Base-by-base conservation (phyloP, 2,329 filamentous ascomycete genomes). In the Metarhizium sp. region DNA sequence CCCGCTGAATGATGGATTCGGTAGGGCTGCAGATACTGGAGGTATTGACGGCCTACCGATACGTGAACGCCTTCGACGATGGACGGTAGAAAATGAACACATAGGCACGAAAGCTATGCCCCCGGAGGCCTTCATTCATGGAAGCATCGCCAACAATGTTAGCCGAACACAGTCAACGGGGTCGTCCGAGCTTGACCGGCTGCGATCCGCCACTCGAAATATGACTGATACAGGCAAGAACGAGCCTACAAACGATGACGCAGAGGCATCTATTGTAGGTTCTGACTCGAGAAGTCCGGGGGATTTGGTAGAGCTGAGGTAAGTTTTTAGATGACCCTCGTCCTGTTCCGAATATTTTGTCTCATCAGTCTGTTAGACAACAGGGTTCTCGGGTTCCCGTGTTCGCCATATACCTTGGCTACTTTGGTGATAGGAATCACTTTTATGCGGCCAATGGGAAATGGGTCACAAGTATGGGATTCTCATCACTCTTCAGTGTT, bases 391-490 rank as follows among this genome's bases (percentile, higher is more conserved):
- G 77, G 30, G 67, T 75, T 20, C 75, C 76, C 4, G 59, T 80
- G 16, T 69, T 84, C 48, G 80, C 74, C 13, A 64, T 84, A 48
- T 81, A 77, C 59, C 68, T 84, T 7, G 79, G 79, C 14, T 73
- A 69, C 53, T 73, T 78, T 59, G 73, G 77, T 43, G 74, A 74
- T 18, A 69, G 75, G 46, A 71, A 80, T 59, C 78, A 82, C 63
- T 81, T 78, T 63, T 82, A 81, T 64, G 75, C 77, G 34, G 73
- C 65, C 59, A 76, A 72, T 16, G 80, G 80, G 59, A 76, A 75
- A 69, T 76, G 80, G 63, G 62, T 76, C 16, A 72, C 73, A 8
- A 73, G 71, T 52, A 55, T 72, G 42, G 69, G 69, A 16, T 66
- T 78, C 34, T 70, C 67, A 47, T 71, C 77, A 1, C 66, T 76